Evolutionary conservation across 2,329 filamentous ascomycete genomes (phyloP).

Genomic region (Cladophialophora yegresii): DNA sequence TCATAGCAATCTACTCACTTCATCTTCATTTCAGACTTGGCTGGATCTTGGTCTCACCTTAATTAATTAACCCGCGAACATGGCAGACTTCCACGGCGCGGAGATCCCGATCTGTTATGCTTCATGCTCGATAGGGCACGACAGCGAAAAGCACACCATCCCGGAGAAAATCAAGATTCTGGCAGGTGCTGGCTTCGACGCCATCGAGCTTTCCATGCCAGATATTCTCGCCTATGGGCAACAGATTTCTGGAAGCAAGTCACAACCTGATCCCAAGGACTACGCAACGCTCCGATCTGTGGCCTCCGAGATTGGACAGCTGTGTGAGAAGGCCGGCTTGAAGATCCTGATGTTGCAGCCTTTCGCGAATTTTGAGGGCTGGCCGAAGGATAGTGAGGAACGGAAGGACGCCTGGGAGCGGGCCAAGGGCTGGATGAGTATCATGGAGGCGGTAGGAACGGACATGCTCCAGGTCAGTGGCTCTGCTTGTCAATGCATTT

Average conservation of each 20-base stretch:
- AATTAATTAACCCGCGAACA: background rate
- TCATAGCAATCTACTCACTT: background rate
- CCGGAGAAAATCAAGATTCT: slow-evolving; percentile 47
- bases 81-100: slow-evolving; percentile 29
- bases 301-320: slow-evolving; percentile 55
- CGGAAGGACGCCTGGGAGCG: slow-evolving; percentile 64
- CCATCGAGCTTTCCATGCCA: slow-evolving; percentile 73
- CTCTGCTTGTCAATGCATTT: background rate
- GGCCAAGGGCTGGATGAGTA: slow-evolving; percentile 66
- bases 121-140: slow-evolving; percentile 47
- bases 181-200: slow-evolving; percentile 53
- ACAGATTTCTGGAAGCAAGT: slow-evolving; percentile 47
- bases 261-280: slow-evolving; percentile 58
- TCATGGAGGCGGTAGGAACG: slow-evolving; percentile 70
- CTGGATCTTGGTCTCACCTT: background rate
- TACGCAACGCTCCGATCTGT: slow-evolving; percentile 61
- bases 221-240: slow-evolving; percentile 67
- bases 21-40: background rate
- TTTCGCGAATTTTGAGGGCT: slow-evolving; percentile 76
- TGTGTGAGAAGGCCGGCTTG: slow-evolving; percentile 59
- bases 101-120: slow-evolving; percentile 46
- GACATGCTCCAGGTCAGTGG: slow-evolving; percentile 67
- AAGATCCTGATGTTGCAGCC: slow-evolving; percentile 72
- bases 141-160: slow-evolving; percentile 41
- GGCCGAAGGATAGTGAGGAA: slow-evolving; percentile 60